Percentiles rank a stretch among this genome's conserved stretches.
Conservation (phyloP, 2,329 filamentous ascomycete genomes). For the Blastomyces silverae region DNA sequence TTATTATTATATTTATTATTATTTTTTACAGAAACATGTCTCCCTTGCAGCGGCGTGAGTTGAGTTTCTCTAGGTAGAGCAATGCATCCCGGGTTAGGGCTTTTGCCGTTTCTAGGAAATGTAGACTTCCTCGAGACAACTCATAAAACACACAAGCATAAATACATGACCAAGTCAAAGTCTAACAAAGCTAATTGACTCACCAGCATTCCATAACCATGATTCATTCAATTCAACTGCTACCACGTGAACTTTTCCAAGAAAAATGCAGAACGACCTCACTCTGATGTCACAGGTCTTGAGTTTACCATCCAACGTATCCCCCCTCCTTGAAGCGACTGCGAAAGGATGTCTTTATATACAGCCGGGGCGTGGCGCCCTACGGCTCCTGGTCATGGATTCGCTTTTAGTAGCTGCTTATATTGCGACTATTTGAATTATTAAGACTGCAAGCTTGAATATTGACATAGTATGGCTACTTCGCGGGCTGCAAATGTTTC, state of each 20-base stretch:
- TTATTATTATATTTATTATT: not conserved
- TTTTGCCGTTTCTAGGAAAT: not conserved
- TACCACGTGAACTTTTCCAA: not conserved
- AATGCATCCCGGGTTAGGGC: not conserved
- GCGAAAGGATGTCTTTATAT: not conserved
- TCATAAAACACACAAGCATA: not conserved
- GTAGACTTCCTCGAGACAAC: too few relatives aligned
- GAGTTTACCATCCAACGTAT: not conserved
- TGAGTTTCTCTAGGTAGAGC: not conserved
- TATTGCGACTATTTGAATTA: not conserved
- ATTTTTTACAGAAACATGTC: not conserved
- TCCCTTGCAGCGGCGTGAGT: not conserved
- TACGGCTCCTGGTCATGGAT: not conserved
- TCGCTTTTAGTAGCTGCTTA: not conserved
- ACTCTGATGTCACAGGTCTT: slow-evolving; percentile 6
- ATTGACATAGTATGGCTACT: slow-evolving; percentile 48
- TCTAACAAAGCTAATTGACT: not conserved
- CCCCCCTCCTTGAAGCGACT: not conserved
- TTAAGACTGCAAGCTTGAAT: not conserved
- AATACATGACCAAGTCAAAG: not conserved
- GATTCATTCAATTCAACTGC: not conserved
- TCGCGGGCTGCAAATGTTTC: slow-evolving; percentile 60
- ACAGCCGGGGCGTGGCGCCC: not conserved
- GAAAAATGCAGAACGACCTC: not conserved
- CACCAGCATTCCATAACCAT: not conserved